Evolutionary conservation across 495 filamentous ascomycete species (phyloP).

Genomic region (Penicillium canescens): DNA sequence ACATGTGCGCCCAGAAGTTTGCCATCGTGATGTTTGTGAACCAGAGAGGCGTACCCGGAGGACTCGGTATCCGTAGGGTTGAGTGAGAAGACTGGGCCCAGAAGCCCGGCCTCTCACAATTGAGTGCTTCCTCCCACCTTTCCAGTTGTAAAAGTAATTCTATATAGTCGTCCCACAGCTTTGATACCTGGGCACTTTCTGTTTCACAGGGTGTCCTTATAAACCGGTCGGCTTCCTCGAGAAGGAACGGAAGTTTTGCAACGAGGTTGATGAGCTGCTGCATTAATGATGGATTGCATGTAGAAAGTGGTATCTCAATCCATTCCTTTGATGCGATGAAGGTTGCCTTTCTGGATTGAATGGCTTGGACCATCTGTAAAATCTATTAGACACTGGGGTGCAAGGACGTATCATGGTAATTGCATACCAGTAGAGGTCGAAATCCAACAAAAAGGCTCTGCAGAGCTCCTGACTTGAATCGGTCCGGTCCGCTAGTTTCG

Average conservation of each 20-base stretch:
- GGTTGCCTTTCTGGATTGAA: not conserved
- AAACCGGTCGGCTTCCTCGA: slow-evolving; percentile 16
- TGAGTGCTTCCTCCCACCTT: not conserved
- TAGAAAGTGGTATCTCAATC: slow-evolving; percentile 27
- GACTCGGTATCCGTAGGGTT: not conserved
- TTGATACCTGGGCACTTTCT: not conserved
- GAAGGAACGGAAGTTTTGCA: slow-evolving; percentile 26
- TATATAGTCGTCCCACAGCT: not conserved
- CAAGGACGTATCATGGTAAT: not conserved
- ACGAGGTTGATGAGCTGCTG: slow-evolving; percentile 31
- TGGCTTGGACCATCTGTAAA: not conserved
- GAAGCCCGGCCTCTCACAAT: not conserved
- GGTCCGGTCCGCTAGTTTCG: slow-evolving; percentile 22
- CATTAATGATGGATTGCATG: slow-evolving; percentile 24
- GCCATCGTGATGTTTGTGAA: slow-evolving; percentile 36
- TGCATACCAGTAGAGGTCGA: slow-evolving; percentile 30
- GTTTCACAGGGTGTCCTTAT: not conserved
- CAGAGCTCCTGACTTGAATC: slow-evolving; percentile 20
- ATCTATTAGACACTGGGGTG: not conserved
- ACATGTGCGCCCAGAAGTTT: slow-evolving; percentile 35
- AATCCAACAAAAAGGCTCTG: slow-evolving; percentile 39
- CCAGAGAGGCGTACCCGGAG: slow-evolving; percentile 18
- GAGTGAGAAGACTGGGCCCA: not conserved
- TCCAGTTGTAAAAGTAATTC: not conserved
- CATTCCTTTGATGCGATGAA: slow-evolving; percentile 29